Base-by-base conservation (phyloP, 345 rosid genomes). In the Salix brachista region DNA sequence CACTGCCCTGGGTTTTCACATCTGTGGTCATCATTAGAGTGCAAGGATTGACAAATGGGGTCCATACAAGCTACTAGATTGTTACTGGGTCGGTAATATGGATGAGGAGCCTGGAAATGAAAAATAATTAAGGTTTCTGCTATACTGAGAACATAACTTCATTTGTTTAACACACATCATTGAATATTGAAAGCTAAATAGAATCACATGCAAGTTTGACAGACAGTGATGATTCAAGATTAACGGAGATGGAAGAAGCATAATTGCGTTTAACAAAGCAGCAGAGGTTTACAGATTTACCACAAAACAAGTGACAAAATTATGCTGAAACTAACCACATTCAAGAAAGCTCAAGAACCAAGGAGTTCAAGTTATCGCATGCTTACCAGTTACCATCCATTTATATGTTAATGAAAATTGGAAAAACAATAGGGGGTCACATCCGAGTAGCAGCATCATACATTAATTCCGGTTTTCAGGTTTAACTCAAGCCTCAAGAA, bases 1-100 rank as follows among this genome's bases (percentile, higher is more conserved):
- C 98, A 93, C 83, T 91, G 99, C 56, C 77, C 87, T 4, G 91
- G 92, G 72, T 77, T 50, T 69, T 89, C 89, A 78, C 90, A 87
- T 75, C 58, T 86, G 77, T 88, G 89, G 28, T 85, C 85, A 8
- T 84, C 86, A 37, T 85, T 82, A 23, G 85, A 58, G 73, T 88
- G 93, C 86, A 96, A 71, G 16, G 99, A 91, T 34, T 80, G 87
- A 68, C 99, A 96, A 30, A 96, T 58, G 21, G 94, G 98, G 76
- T 96, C 98, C 75, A 58, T 80, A 74, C 97, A 89, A 46, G 78
- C 69, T 72, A 91, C 95, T 5, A 94, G 88, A 78, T 94, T 90
- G 56, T 70, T 82, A 81, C 62, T 86, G 60, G 99, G 99, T 80
- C 70, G 81, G 78, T 94, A 92, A n/a, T 84, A 88, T 6, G 99